Evolutionary conservation across 768 basidiomycete species (phyloP), one percentile per base, ranked within the genome.

Genomic region (Tricholoma matsutake): DNA sequence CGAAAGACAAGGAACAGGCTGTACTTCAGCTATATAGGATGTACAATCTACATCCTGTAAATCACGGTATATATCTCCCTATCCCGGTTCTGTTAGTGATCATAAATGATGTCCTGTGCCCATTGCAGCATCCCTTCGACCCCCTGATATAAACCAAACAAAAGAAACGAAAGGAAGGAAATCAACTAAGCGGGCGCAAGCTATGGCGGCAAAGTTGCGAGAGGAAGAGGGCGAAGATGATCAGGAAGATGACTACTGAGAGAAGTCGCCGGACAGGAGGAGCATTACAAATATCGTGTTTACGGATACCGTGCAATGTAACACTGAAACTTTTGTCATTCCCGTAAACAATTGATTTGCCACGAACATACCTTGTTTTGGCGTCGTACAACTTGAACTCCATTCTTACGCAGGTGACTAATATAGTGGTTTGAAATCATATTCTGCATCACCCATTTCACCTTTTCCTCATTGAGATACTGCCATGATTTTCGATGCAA

Each of bases 1-100:
- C 92, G 2, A 93, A 94, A 71, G 92, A 91, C 72, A 92, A 95
- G 75, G 95, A 96, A 71, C 95, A 96, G 70, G 95, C 94, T 1
- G 94, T 97, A 5, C 81, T 97, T 59, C 86, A 96, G 63, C 68
- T 96, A 49, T 87, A 92, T 69, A 72, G 93, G 60, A 86, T 91
- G 31, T 96, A 97, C 66, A 79, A 77, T 51, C 71, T 96, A 4
- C 75, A 86, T 45, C 82, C 86, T 14, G 88, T 92, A 22, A 83
- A 80, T 8, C 74, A 86, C 63, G 86, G 83, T 83, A 59, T 56
- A 76, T 71, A 25, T 25, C 2, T 25, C 1, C 22, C 22, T 61
- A 3, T 13, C 47, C 29, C 34, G 14, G 18, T n/a, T 13, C 11
- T n/a, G 22, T 49, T 11, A 54, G 25, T 49, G 43, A 53, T 8